phyloP scores from a whole-genome alignment of 2,329 filamentous ascomycete genomes.

The Phoma sp. region DNA sequence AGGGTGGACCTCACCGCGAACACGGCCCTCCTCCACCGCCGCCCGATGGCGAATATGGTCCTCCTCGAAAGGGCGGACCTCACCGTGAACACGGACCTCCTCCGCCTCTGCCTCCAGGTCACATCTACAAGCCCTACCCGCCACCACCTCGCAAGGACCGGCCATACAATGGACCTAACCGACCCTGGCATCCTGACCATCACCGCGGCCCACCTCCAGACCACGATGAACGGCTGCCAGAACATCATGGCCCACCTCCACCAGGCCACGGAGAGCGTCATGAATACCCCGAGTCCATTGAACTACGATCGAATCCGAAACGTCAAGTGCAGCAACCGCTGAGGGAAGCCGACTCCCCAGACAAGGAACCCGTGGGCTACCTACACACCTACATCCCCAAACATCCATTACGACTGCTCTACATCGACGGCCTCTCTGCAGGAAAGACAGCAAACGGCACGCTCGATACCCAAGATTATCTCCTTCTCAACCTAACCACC shows the following conservation, averaged over 20 bases:
- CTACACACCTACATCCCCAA: slow-evolving; percentile 70
- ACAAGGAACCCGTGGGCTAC: slow-evolving; percentile 55
- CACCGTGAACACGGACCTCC: slow-evolving; percentile 10
- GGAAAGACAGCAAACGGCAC: slow-evolving; percentile 71
- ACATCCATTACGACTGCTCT: slow-evolving; percentile 65
- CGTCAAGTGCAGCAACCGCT: slow-evolving; percentile 15
- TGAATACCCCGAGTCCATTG: background rate
- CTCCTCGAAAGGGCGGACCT: background rate
- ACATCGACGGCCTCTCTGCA: slow-evolving; percentile 73
- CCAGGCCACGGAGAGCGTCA: background rate
- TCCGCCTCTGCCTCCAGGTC: slow-evolving; percentile 13
- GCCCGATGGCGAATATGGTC: slow-evolving; percentile 2
- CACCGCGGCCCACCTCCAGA: background rate
- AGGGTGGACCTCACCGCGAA: background rate
- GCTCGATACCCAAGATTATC: slow-evolving; percentile 69
- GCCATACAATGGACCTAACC: background rate
- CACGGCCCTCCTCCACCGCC: slow-evolving; percentile 16
- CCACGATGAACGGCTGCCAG: background rate
- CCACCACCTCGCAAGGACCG: slow-evolving; percentile 14
- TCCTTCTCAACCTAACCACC: slow-evolving; percentile 58
- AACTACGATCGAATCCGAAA: background rate
- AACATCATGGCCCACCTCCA: background rate
- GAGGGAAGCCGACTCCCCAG: background rate
- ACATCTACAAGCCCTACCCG: slow-evolving; percentile 12
- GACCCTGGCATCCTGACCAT: background rate